These are phyloP conservation scores for Aplosporella prunicola DNA, from an alignment of 2,329 filamentous ascomycete genomes.

Conservation along the genomic window DNA sequence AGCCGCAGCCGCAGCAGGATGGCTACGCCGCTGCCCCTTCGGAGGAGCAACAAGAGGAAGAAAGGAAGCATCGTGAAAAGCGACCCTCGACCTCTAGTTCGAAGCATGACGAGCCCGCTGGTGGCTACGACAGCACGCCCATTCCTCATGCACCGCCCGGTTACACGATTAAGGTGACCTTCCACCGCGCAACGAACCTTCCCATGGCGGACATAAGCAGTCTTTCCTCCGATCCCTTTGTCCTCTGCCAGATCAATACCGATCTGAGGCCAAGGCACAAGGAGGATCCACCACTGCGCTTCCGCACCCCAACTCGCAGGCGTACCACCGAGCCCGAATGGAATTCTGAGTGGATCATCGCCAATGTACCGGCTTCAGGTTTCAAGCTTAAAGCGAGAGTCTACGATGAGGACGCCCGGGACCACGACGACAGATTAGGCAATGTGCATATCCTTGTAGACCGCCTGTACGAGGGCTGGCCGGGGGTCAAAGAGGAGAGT, in stretches of 20 bases:
- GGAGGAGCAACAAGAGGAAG: background rate
- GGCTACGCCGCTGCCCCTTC: slow-evolving; percentile 3
- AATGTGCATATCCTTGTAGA: slow-evolving; percentile 66
- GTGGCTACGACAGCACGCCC: slow-evolving; percentile 72
- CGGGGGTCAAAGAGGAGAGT: slow-evolving; percentile 52
- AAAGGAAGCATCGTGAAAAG: background rate
- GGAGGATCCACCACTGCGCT: slow-evolving; percentile 66
- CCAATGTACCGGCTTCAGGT: slow-evolving; percentile 71
- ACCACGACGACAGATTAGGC: slow-evolving; percentile 79
- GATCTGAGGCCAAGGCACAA: slow-evolving; percentile 68
- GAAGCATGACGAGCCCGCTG: slow-evolving; percentile 40
- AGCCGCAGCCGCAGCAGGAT: slow-evolving; percentile 1
- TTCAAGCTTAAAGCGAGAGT: slow-evolving; percentile 78
- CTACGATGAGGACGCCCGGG: slow-evolving; percentile 81
- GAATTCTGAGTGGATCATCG: slow-evolving; percentile 80
- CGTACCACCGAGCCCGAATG: slow-evolving; percentile 66
- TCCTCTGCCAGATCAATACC: slow-evolving; percentile 66
- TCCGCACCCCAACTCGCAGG: slow-evolving; percentile 68
- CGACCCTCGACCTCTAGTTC: background rate
- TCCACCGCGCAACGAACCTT: slow-evolving; percentile 71
- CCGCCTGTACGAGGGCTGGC: slow-evolving; percentile 55
- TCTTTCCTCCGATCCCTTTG: slow-evolving; percentile 73
- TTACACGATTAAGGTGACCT: slow-evolving; percentile 76
- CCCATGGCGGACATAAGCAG: slow-evolving; percentile 72
- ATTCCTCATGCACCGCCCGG: slow-evolving; percentile 65